Evolutionary conservation across 148 eudicot genomes (phyloP).

Genomic region (Pharnaceum exiguum): DNA sequence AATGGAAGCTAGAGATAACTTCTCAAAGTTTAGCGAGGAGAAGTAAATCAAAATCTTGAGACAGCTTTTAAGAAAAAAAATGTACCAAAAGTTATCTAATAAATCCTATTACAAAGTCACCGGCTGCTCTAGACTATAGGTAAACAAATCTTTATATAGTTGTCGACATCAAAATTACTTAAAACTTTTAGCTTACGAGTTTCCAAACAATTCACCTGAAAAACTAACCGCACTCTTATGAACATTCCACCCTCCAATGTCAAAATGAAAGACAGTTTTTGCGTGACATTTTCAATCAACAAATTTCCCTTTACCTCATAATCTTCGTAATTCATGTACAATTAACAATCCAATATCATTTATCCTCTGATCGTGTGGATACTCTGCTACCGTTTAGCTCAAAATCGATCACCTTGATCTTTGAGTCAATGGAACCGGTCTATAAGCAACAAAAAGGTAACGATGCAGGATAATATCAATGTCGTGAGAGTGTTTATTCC

Average conservation of each 20-base stretch:
- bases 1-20: too few relatives aligned
- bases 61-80: too few relatives aligned
- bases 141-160: not conserved
- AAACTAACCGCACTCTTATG: not conserved
- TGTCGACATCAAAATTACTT: conserved; percentile 8
- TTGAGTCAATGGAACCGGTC: conserved; percentile 2
- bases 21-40: too few relatives aligned
- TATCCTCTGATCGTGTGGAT: not conserved
- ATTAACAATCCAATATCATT: not conserved
- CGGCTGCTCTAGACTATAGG: conserved; percentile 3
- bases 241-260: not conserved
- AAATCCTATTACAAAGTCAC: conserved; percentile 11
- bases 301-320: not conserved
- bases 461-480: conserved; percentile 15
- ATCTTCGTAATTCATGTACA: too few relatives aligned
- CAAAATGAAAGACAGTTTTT: not conserved
- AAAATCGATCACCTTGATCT: not conserved
- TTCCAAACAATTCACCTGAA: conserved; percentile 13
- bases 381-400: not conserved
- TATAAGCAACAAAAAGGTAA: conserved; percentile 16
- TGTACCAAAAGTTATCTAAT: not conserved
- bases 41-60: too few relatives aligned
- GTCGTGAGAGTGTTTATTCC: conserved; percentile 1
- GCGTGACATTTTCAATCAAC: not conserved
- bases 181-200: conserved; percentile 1